Evolutionary conservation across 2,329 filamentous ascomycete genomes (phyloP), one percentile per base, ranked within the genome.

Genomic region (Thermothelomyces thermophilus): DNA sequence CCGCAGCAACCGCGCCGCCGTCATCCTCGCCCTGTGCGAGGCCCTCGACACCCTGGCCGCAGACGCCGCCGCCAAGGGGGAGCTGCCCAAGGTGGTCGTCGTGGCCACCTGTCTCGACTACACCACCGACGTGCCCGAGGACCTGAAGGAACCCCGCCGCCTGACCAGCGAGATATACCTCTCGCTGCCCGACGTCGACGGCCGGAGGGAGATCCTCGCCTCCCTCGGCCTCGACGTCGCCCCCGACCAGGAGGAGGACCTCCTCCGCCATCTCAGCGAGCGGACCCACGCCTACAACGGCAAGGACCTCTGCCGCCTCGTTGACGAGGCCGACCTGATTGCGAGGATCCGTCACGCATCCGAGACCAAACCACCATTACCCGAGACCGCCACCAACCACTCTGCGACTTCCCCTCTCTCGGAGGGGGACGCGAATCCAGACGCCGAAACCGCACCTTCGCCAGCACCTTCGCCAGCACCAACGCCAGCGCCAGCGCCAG

Each of bases 271-370:
- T 16, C 70, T 95, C 37, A 84, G 84, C 36, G 79, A 86, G 54
- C 80, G 82, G 49, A 94, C 90, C 0, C 90, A 96, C 62, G 91
- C 90, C 3, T 96, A 88, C 65, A 94, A 88, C 28, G 86, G 86
- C 4, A 77, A 79, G 1, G 90, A 96, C 64, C 72, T 96, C 1
- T 70, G 73, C n/a, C 77, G 75, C 13, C 72, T 96, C 0, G 72
- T 86, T 41, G 68, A 76, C 41, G 66, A 74, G 39, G 77, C 82
- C 9, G 65, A 56, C 9, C 36, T 50, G 13, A 51, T 63, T 9
- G 54, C 52, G 5, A 63, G 20, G 63, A 67, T 56, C 28, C 62
- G 65, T 2, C 42, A 58, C 42, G n/a, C n/a, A n/a, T 53, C 54
- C 20, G 35, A 51, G 14, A 16, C 24, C 1, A 5, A 22, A 5